These are phyloP conservation scores for Mucor saturninus DNA, from an alignment of 371 early-diverging fungal species.

Conservation along the genomic window DNA sequence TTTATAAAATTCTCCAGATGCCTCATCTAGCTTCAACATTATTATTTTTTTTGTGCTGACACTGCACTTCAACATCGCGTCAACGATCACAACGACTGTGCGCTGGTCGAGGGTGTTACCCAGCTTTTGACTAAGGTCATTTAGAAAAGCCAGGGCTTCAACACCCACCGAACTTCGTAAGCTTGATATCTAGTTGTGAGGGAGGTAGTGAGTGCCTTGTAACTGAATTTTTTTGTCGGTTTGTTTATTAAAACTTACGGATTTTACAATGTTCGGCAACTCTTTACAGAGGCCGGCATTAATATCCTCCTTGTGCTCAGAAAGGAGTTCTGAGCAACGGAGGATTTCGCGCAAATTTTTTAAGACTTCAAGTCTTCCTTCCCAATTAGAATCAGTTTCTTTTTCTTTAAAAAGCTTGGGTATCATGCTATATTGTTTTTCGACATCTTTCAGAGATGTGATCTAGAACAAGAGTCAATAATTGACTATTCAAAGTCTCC, in stretches of 20 bases:
- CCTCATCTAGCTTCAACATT: conserved; percentile 16
- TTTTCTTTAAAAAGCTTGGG: conserved; percentile 19
- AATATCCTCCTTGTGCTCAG: background rate
- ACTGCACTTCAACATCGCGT: conserved; percentile 33
- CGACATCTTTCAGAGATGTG: conserved; percentile 10
- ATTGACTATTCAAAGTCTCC: too few species aligned
- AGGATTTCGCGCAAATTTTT: background rate
- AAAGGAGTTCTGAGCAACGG: background rate
- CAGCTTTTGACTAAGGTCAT: conserved; percentile 23
- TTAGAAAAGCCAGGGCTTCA: conserved; percentile 29
- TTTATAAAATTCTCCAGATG: conserved; percentile 25
- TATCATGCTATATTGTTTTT: conserved; percentile 19
- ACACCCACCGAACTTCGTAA: conserved; percentile 36
- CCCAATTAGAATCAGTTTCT: conserved; percentile 29
- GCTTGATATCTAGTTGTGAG: conserved; percentile 36
- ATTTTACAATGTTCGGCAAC: conserved; percentile 14
- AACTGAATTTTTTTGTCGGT: too few species aligned
- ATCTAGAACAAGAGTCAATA: background rate
- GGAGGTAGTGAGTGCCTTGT: background rate
- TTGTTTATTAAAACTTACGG: conserved; percentile 12
- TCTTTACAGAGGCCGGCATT: conserved; percentile 9
- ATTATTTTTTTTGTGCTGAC: conserved; percentile 34
- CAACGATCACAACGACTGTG: conserved; percentile 31
- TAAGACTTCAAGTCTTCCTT: conserved; percentile 14
- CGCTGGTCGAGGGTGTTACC: conserved; percentile 30